phyloP scores from a whole-genome alignment of 139 green algal species.

The Micractinium sp. region DNA sequence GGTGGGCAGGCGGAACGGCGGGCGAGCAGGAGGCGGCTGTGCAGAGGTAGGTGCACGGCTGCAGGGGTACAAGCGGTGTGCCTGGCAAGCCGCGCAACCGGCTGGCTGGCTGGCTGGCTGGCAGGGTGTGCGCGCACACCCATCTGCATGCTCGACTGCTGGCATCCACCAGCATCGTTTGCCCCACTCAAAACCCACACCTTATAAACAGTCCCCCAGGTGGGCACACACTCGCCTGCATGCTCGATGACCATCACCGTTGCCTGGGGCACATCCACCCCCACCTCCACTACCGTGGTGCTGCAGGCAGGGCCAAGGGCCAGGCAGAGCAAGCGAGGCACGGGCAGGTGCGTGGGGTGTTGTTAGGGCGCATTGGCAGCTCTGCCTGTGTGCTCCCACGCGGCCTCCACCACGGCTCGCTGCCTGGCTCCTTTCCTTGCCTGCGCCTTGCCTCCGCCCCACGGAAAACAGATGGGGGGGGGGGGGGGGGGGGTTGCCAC shows the following conservation, averaged over 20 bases:
- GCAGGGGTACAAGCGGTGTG: not conserved
- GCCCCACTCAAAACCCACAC: not conserved
- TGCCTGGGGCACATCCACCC: conserved; percentile 91
- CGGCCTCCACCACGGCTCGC: not conserved
- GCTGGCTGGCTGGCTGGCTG: not conserved
- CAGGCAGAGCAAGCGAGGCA: not conserved
- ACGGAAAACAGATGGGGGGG: too few relatives aligned
- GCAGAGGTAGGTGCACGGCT: not conserved
- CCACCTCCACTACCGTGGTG: conserved; percentile 92
- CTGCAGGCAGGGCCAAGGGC: conserved; percentile 44
- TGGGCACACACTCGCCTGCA: conserved; percentile 1
- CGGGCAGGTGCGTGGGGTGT: not conserved
- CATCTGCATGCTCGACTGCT: not conserved
- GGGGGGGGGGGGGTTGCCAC: too few relatives aligned
- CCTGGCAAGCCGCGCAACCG: not conserved
- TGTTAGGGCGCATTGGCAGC: too few relatives aligned
- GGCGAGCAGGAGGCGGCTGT: not conserved
- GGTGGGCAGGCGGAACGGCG: not conserved
- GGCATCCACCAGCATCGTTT: not conserved
- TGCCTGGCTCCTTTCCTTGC: not conserved
- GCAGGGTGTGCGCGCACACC: too few relatives aligned
- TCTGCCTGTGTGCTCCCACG: too few relatives aligned
- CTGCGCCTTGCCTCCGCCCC: too few relatives aligned
- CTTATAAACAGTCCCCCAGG: not conserved
- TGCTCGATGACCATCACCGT: conserved; percentile 94